Percentiles rank a stretch among this genome's conserved stretches.
These are phyloP conservation scores for Lycium ferocissimum DNA, from an alignment of 257 asterid genomes.

Conservation along the genomic window DNA sequence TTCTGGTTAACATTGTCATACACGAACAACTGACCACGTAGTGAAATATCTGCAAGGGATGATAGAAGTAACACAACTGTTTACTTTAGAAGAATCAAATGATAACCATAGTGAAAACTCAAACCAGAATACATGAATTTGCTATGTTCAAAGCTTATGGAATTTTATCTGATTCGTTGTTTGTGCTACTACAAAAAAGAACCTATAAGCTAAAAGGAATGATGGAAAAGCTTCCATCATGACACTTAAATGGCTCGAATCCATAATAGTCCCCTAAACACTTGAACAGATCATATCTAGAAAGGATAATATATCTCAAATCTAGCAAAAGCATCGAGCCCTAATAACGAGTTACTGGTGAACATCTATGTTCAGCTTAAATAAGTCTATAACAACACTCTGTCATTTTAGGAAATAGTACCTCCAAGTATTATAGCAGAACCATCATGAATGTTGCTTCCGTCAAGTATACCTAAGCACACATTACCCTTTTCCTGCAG, in stretches of 20 bases:
- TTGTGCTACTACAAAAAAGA: background rate
- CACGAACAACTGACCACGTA: constrained; percentile 66
- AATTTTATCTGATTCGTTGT: background rate
- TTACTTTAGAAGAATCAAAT: background rate
- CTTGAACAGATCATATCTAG: background rate
- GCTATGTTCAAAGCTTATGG: background rate
- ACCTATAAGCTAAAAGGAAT: background rate
- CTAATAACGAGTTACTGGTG: background rate
- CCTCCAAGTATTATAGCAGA: constrained; percentile 76
- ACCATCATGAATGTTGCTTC: constrained; percentile 60
- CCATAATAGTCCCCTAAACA: background rate
- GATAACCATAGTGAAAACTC: background rate
- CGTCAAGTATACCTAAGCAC: constrained; percentile 82
- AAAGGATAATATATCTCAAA: background rate
- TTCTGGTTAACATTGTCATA: constrained; percentile 70
- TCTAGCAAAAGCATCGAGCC: background rate
- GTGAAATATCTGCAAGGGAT: constrained; percentile 63
- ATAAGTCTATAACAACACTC: background rate
- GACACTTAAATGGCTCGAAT: too few relatives aligned
- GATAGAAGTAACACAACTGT: background rate
- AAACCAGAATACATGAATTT: constrained; percentile 1
- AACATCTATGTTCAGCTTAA: background rate
- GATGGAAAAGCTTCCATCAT: background rate
- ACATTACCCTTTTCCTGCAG: constrained; percentile 67
- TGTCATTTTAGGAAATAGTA: constrained; percentile 31